Evolutionary conservation across 371 early-diverging fungal species (phyloP), one percentile per base, ranked within the genome.

Genomic region (Mucor irregularis): DNA sequence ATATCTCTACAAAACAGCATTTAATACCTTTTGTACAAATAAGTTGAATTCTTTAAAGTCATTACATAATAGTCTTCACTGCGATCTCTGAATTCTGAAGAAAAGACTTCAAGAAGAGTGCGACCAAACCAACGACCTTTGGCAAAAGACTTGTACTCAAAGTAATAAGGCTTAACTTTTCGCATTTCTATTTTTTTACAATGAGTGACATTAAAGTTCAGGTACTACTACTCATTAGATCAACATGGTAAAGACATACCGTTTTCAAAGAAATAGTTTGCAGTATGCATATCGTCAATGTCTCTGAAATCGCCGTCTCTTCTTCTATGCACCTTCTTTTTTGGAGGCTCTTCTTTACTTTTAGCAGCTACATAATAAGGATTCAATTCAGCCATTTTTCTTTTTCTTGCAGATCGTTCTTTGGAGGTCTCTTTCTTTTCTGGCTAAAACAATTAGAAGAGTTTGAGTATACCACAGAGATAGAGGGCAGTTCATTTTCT

Each of bases 51-150:
- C 31, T 31, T 11, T 5, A 6, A 2, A 19, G 19, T 14, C 54
- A 59, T 61, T 81, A 88, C 89, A 74, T 96, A 97, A 68, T 95
- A 95, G 4, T 77, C 75, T 16, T 76, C 64, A 9, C 85, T 66
- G 25, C 89, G 84, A 73, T 94, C 96, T 49, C 89, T 87, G 62
- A 98, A 98, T 73, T 98, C 98, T 2, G 71, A 81, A 50, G 69
- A 52, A 61, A 95, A 95, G 10, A 95, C 85, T 21, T 93, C 89
- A 11, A 87, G 67, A 17, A 98, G 47, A 7, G 73, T 68, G n/a
- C 85, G 76, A 10, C 84, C 85, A 7, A 92, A 60, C 98, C 98
- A 98, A 10, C 98, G 86, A 9, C 91, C 92, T 66, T 97, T 97
- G 19, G 93, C 93, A 64, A 86, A 88, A 0, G 94, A 88, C 48